A percentile compares a stretch with the other conserved stretches of the same genome.
Evolutionary conservation across 345 rosid genomes (phyloP).

Genomic region (Bruguiera sexangula): DNA sequence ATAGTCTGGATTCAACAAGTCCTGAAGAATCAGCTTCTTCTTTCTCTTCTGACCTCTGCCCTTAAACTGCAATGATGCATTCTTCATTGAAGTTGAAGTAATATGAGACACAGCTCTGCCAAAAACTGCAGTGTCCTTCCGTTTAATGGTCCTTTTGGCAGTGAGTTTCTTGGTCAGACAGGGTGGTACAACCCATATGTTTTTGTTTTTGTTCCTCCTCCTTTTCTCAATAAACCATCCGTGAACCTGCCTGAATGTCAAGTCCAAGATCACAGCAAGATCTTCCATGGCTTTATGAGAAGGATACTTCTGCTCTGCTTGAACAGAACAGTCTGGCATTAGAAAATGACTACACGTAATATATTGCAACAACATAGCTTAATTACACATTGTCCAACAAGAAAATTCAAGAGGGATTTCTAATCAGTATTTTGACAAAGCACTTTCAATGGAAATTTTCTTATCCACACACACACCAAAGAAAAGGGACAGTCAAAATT

Average conservation of each 20-base stretch:
- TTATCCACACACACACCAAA: too few species aligned
- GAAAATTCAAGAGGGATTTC: neutral
- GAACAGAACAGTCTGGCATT: slow-evolving; percentile 18
- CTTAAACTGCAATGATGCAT: slow-evolving; percentile 18
- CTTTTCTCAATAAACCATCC: slow-evolving; percentile 74
- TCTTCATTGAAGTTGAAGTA: slow-evolving; percentile 26
- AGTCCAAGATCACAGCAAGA: slow-evolving; percentile 47
- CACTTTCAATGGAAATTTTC: too few species aligned
- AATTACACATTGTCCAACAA: neutral
- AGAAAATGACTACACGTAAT: neutral
- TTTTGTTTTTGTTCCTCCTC: slow-evolving; percentile 48
- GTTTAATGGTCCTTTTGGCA: slow-evolving; percentile 16
- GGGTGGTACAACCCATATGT: slow-evolving; percentile 15
- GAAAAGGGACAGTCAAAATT: too few species aligned
- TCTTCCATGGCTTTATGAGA: slow-evolving; percentile 46
- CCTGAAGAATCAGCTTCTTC: slow-evolving; percentile 38
- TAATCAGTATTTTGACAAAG: too few species aligned
- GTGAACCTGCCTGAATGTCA: slow-evolving; percentile 69
- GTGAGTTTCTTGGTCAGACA: slow-evolving; percentile 16
- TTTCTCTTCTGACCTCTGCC: slow-evolving; percentile 23
- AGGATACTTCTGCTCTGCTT: slow-evolving; percentile 65
- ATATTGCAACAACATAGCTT: neutral
- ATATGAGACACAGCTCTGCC: slow-evolving; percentile 12
- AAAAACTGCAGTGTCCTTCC: slow-evolving; percentile 8
- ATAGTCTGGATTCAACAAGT: slow-evolving; percentile 51